Percentiles rank a stretch among this genome's conserved stretches.
These are phyloP conservation scores for Kwoniella pini DNA, from an alignment of 768 basidiomycete species.

Conservation along the genomic window DNA sequence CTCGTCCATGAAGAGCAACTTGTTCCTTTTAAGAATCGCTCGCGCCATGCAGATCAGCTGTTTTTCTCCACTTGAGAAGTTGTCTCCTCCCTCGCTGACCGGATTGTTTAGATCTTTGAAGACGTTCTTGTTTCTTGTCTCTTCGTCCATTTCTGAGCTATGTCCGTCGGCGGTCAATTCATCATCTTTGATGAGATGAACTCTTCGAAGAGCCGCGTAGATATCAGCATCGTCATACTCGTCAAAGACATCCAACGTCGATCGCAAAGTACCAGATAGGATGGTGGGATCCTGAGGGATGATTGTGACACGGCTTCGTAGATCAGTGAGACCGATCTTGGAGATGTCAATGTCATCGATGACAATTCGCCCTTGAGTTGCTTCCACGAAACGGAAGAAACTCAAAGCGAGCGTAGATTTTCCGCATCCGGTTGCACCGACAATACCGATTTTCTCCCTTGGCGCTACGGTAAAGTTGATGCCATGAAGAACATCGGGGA, in stretches of 20 bases:
- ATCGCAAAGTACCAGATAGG: constrained; percentile 75
- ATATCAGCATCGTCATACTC: constrained; percentile 84
- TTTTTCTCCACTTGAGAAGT: constrained; percentile 74
- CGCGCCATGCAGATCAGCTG: constrained; percentile 84
- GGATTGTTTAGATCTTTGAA: constrained; percentile 46
- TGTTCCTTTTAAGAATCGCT: constrained; percentile 76
- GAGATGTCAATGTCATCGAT: constrained; percentile 78
- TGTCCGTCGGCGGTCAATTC: constrained; percentile 15
- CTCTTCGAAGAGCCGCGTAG: constrained; percentile 52
- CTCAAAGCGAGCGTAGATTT: constrained; percentile 63
- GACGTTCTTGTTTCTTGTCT: constrained; percentile 49
- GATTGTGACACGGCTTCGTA: constrained; percentile 70
- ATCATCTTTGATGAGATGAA: constrained; percentile 50
- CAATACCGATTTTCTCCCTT: constrained; percentile 69
- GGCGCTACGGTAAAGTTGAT: constrained; percentile 72
- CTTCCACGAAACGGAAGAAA: constrained; percentile 89
- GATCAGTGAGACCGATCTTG: constrained; percentile 74
- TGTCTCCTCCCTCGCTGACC: constrained; percentile 73
- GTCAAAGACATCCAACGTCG: constrained; percentile 79
- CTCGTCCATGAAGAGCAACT: constrained; percentile 81
- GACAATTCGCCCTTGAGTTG: constrained; percentile 70
- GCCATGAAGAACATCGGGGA: constrained; percentile 80
- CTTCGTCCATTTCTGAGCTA: constrained; percentile 26
- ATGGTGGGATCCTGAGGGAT: constrained; percentile 83
- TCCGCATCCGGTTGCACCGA: constrained; percentile 56